Evolutionary conservation across 192 early-diverging fungal genomes (phyloP).

Genomic region (Coemansia sp.): DNA sequence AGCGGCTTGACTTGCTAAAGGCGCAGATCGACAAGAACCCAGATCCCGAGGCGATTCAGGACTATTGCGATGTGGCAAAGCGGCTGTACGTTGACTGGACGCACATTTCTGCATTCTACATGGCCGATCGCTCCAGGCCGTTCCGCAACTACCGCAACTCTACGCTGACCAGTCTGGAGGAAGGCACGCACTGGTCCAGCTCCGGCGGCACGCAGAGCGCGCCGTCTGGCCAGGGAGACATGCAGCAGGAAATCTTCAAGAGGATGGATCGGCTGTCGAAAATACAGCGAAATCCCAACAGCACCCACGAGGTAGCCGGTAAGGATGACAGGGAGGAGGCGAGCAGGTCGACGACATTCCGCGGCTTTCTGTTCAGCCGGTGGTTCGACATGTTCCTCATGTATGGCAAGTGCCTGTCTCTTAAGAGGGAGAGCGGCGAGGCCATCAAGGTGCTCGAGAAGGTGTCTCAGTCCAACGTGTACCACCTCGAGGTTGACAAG

Average conservation of each 20-base stretch:
- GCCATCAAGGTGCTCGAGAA: slow-evolving; percentile 36
- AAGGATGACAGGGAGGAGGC: slow-evolving; percentile 7
- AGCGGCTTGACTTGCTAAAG: slow-evolving; percentile 34
- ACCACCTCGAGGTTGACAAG: background rate
- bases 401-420: slow-evolving; percentile 38
- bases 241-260: slow-evolving; percentile 35
- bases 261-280: slow-evolving; percentile 36
- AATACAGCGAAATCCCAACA: background rate
- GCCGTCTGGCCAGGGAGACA: slow-evolving; percentile 16
- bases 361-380: slow-evolving; percentile 33
- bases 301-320: background rate
- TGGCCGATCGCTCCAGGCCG: slow-evolving; percentile 14
- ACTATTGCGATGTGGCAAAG: slow-evolving; percentile 38
- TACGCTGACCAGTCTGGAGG: slow-evolving; percentile 25
- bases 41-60: background rate
- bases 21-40: slow-evolving; percentile 9
- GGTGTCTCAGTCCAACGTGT: slow-evolving; percentile 43
- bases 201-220: slow-evolving; percentile 5
- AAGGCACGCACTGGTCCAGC: slow-evolving; percentile 9
- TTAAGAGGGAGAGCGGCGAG: slow-evolving; percentile 10
- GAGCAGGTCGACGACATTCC: slow-evolving; percentile 38
- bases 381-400: slow-evolving; percentile 52
- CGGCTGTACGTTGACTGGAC: slow-evolving; percentile 44
- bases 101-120: slow-evolving; percentile 36
- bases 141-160: slow-evolving; percentile 42